Percentiles rank a stretch among this genome's conserved stretches.
Evolutionary conservation across 768 basidiomycete genomes (phyloP).

Genomic region (Ephemerocybe angulata): DNA sequence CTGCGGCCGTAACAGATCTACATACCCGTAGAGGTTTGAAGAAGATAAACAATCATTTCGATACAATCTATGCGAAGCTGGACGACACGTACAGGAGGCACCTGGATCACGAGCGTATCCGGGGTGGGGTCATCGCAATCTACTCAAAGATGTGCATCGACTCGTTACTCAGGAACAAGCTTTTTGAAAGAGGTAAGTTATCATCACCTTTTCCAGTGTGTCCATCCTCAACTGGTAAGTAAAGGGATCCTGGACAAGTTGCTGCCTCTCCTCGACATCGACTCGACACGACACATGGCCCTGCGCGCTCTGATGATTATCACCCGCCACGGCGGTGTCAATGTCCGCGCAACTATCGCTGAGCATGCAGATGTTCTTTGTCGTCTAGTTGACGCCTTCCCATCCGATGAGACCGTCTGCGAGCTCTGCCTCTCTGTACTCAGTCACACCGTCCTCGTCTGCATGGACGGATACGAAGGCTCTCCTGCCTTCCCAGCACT

Average conservation of each 20-base stretch:
- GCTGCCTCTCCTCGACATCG: slow-evolving; percentile 47
- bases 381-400: slow-evolving; percentile 44
- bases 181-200: slow-evolving; percentile 54
- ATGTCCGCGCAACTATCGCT: slow-evolving; percentile 50
- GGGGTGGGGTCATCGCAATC: slow-evolving; percentile 57
- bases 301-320: slow-evolving; percentile 54
- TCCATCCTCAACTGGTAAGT: neutral
- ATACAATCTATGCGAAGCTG: slow-evolving; percentile 45
- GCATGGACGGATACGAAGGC: slow-evolving; percentile 33
- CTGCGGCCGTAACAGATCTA: slow-evolving; percentile 40
- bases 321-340: slow-evolving; percentile 57
- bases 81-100: slow-evolving; percentile 46
- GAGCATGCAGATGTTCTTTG: slow-evolving; percentile 39
- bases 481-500: slow-evolving; percentile 36
- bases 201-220: neutral
- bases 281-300: slow-evolving; percentile 48
- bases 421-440: slow-evolving; percentile 52
- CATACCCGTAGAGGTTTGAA: slow-evolving; percentile 56
- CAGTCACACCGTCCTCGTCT: slow-evolving; percentile 47
- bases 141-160: slow-evolving; percentile 64
- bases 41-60: slow-evolving; percentile 58
- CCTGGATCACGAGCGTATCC: slow-evolving; percentile 41
- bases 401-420: slow-evolving; percentile 46
- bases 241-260: slow-evolving; percentile 57
- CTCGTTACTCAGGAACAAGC: slow-evolving; percentile 54